Conservation (phyloP, 1,284 basidiomycete species). For the Cutaneotrichosporon mucoides region DNA sequence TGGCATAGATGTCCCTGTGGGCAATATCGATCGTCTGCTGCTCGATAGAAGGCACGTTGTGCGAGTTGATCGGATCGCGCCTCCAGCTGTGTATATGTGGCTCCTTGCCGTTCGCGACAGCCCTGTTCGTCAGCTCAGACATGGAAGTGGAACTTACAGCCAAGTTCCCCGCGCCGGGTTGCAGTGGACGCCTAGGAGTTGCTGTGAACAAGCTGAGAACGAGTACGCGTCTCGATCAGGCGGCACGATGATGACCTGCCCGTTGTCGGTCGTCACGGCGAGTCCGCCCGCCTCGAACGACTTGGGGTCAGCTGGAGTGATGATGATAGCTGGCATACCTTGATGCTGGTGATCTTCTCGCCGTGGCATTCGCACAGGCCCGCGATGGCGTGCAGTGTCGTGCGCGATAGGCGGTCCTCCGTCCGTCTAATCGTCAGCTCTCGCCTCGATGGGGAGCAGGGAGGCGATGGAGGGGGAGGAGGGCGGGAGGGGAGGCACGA, state of each 20-base stretch:
- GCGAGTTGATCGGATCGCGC: constrained; percentile 14
- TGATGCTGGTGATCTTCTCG: constrained; percentile 31
- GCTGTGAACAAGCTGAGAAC: constrained; percentile 25
- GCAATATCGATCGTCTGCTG: constrained; percentile 26
- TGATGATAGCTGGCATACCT: constrained; percentile 16
- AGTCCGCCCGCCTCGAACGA: constrained; percentile 3
- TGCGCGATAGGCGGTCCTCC: not conserved
- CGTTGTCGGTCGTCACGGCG: constrained; percentile 35
- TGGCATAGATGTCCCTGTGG: constrained; percentile 29
- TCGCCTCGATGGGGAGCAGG: too few relatives aligned
- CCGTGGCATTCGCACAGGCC: constrained; percentile 26
- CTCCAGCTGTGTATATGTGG: constrained; percentile 37
- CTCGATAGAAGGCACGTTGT: constrained; percentile 10
- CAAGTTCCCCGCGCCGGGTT: constrained; percentile 33
- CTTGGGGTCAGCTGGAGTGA: not conserved
- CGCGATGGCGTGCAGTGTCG: not conserved
- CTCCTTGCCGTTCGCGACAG: constrained; percentile 25
- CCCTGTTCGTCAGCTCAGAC: constrained; percentile 3
- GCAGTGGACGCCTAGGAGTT: constrained; percentile 34
- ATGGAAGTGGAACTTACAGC: constrained; percentile 23
- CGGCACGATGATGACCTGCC: constrained; percentile 26
- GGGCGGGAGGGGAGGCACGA: too few relatives aligned
- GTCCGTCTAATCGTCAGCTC: not conserved
- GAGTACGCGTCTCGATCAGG: constrained; percentile 19
- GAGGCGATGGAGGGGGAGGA: not conserved